Evolutionary conservation across 129 eudicot species (phyloP), one percentile per base, ranked within the genome.

Genomic region (Scalesia atractyloides): DNA sequence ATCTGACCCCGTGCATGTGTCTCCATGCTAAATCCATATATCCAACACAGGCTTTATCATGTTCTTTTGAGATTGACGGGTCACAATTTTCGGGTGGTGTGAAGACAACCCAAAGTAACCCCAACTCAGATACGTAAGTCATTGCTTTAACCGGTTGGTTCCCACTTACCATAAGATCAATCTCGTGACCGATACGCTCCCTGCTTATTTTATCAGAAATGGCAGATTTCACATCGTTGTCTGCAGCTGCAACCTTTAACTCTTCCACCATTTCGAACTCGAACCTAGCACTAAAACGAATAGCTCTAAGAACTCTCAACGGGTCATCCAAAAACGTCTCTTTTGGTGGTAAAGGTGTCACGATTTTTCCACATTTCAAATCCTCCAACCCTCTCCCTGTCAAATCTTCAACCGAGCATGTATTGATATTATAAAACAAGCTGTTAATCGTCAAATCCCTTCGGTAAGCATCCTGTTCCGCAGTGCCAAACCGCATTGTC

Each of bases 261-360:
- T 68, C 83, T 73, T 73, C 75, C 26, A 19, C 71, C 74, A 79
- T 79, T 67, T 79, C 75, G 49, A 79, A 79, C 13, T 73, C 79
- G 2, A 79, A 73, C 57, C 83, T 73, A 0, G 83, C 83, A 68
- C 79, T 68, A 66, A 79, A 79, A n/a, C 83, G 79, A 67, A 79
- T 79, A 0, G 83, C 83, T 57, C 83, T 66, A 3, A 79, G 41
- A 67, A 79, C 79, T 26, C 83, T 72, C 56, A 79, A 68, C 2
- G 83, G 83, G 49, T 79, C 83, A 22, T 79, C 83, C 66, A 79
- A 66, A 33, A 79, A 79, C 22, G 83, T 79, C 30, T 79, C 83
- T 72, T 79, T 79, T 37, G 83, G 83, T 1, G 83, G 83, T 49
- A 79, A 79, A 1, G 83, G 83, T 15, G 83, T 79, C 64, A 72